Percentiles rank a stretch among this genome's conserved stretches.
phyloP scores from a whole-genome alignment of 2,329 filamentous ascomycete species.

The Bipolaris victoriae region DNA sequence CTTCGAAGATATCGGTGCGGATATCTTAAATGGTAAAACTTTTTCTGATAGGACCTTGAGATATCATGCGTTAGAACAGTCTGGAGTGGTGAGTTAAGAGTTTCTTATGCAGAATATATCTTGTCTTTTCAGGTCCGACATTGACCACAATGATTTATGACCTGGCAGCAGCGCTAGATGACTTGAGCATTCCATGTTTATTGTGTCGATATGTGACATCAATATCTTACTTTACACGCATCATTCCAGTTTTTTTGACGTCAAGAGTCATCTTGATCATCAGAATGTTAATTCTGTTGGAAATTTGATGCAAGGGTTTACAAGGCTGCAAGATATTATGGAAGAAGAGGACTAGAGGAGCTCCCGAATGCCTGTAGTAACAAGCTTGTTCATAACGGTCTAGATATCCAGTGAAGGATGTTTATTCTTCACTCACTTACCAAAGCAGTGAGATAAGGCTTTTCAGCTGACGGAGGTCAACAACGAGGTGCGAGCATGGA shows the following conservation, averaged over 20 bases:
- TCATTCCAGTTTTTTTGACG: neutral
- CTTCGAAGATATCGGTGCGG: neutral
- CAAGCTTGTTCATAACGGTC: neutral
- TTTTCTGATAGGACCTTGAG: neutral
- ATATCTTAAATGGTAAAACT: neutral
- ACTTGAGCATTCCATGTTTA: neutral
- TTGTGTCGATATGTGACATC: neutral
- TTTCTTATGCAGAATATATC: neutral
- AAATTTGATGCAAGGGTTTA: neutral
- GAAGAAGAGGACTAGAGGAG: neutral
- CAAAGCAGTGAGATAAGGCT: neutral
- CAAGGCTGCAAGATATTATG: neutral
- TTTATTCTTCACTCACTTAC: neutral
- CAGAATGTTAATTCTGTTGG: neutral
- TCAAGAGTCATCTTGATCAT: neutral
- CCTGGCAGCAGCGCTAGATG: neutral
- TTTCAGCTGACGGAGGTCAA: neutral
- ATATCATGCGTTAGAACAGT: neutral
- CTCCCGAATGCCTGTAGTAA: neutral
- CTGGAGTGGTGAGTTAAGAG: neutral
- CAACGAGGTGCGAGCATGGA: neutral
- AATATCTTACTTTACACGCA: neutral
- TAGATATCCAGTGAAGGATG: neutral
- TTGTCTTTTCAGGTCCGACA: neutral
- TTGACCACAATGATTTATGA: neutral